Percentiles rank a stretch among this genome's conserved stretches.
These are phyloP conservation scores for Plasmodium coatneyi DNA, from an alignment of 169 alveolate species.

Conservation along the genomic window DNA sequence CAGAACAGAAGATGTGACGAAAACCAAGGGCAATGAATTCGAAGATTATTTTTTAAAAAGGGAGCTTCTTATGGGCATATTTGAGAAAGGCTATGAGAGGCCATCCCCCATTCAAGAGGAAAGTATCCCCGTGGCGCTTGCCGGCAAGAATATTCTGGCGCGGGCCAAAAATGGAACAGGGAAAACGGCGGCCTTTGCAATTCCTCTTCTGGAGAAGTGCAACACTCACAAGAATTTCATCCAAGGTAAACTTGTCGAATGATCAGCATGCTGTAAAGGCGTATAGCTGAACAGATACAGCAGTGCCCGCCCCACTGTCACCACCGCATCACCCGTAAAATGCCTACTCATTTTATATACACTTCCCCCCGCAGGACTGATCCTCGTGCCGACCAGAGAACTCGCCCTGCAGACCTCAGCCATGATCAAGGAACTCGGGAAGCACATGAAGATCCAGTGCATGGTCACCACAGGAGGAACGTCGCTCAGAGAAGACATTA, in stretches of 20 bases:
- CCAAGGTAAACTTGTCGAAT: constrained; percentile 75
- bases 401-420: constrained; percentile 96
- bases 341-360: neutral
- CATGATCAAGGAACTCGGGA: constrained; percentile 97
- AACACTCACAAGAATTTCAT: constrained; percentile 81
- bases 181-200: constrained; percentile 99
- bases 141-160: constrained; percentile 97
- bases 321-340: neutral
- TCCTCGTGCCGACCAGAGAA: constrained; percentile 97
- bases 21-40: constrained; percentile 98
- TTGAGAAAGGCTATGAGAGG: constrained; percentile 98
- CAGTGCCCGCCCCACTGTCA: neutral
- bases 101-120: constrained; percentile 99
- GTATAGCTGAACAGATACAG: neutral
- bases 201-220: constrained; percentile 95
- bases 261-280: neutral
- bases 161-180: constrained; percentile 99
- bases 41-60: constrained; percentile 97
- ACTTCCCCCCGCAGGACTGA: constrained; percentile 87
- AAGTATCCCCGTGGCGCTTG: constrained; percentile 97
- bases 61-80: constrained; percentile 96
- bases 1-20: constrained; percentile 95
- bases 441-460: constrained; percentile 96
- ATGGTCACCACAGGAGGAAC: constrained; percentile 99
- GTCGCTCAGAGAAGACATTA: constrained; percentile 96